Evolutionary conservation across 164 flowering plant species (phyloP).

Genomic region (Vitis amurensis): DNA sequence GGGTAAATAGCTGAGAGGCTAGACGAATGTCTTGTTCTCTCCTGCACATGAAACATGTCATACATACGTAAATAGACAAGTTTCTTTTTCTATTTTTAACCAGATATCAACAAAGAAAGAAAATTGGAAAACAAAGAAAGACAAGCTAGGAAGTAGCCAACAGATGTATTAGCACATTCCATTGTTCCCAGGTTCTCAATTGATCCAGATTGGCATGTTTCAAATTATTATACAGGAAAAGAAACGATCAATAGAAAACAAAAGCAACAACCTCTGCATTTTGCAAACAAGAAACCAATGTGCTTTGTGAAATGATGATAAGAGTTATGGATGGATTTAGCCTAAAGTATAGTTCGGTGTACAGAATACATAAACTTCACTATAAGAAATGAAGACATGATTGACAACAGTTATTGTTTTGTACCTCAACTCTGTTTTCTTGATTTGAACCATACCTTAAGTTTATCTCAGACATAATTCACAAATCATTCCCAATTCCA

Average conservation of each 20-base stretch:
- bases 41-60: slow-evolving; percentile 43
- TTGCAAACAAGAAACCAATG: too few species aligned
- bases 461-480: too few species aligned
- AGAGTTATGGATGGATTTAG: too few species aligned
- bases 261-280: background rate
- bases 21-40: slow-evolving; percentile 78
- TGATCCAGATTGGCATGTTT: background rate
- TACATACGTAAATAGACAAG: background rate
- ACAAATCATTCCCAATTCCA: too few species aligned
- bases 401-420: too few species aligned
- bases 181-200: background rate
- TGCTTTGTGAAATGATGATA: too few species aligned
- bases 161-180: background rate
- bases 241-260: background rate
- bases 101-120: background rate
- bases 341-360: too few species aligned
- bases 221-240: background rate
- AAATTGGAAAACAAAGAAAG: background rate
- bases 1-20: slow-evolving; percentile 68
- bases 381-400: too few species aligned
- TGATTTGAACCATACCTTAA: too few species aligned
- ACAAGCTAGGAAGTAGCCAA: background rate
- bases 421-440: too few species aligned
- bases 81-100: background rate
- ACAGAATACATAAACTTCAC: too few species aligned